phyloP scores from a whole-genome alignment of 140 eudicot species.

The Cichorium intybus region DNA sequence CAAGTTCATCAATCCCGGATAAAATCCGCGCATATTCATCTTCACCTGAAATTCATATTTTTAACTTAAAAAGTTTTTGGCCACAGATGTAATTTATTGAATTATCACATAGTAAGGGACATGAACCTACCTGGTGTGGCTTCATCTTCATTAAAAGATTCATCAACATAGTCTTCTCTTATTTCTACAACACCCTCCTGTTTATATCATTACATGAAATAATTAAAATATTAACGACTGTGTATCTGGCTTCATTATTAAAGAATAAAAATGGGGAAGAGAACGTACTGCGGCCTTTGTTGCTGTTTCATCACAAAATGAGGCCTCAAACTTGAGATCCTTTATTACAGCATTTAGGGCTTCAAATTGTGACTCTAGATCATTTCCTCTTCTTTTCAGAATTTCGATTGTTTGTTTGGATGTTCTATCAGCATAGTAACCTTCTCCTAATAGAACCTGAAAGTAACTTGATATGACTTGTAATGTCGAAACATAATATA shows the following conservation, averaged over 20 bases:
- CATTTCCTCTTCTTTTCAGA: slow-evolving; percentile 80
- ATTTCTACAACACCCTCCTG: slow-evolving; percentile 96
- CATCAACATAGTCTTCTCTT: slow-evolving; percentile 81
- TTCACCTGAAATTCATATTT: slow-evolving; percentile 28
- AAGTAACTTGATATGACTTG: slow-evolving; percentile 7
- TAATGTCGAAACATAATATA: slow-evolving; percentile 18
- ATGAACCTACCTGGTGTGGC: slow-evolving; percentile 36
- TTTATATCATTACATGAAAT: slow-evolving; percentile 17
- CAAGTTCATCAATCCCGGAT: slow-evolving; percentile 80
- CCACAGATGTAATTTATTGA: neutral
- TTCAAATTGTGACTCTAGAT: slow-evolving; percentile 62
- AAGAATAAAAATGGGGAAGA: neutral
- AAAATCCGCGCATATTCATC: slow-evolving; percentile 70
- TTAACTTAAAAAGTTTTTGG: neutral
- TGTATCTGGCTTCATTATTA: slow-evolving; percentile 3
- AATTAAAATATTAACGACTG: slow-evolving; percentile 3
- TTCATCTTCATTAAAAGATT: slow-evolving; percentile 30
- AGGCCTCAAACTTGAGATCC: slow-evolving; percentile 77
- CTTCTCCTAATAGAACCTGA: slow-evolving; percentile 91
- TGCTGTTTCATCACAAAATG: slow-evolving; percentile 77
- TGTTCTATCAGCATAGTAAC: slow-evolving; percentile 85
- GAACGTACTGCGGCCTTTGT: slow-evolving; percentile 67
- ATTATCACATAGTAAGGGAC: slow-evolving; percentile 1
- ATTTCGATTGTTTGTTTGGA: slow-evolving; percentile 86
- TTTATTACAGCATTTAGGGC: slow-evolving; percentile 64